These are phyloP conservation scores for Pleurotus pulmonarius DNA, from an alignment of 768 basidiomycete species.

Conservation along the genomic window DNA sequence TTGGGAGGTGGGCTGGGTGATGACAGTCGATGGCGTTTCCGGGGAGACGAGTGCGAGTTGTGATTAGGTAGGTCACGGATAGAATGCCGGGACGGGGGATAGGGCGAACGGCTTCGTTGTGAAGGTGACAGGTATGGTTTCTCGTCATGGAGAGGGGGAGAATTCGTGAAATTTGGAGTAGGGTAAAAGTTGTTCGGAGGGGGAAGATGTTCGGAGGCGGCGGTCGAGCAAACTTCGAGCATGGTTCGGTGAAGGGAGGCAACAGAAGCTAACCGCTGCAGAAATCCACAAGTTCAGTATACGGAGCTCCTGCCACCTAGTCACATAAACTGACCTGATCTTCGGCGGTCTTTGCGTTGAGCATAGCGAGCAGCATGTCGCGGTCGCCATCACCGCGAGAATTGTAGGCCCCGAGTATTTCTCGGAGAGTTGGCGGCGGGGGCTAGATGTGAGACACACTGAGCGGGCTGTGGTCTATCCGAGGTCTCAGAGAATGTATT, in stretches of 20 bases:
- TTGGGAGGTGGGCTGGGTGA: conserved; percentile 40
- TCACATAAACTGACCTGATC: conserved; percentile 64
- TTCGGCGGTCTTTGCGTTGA: conserved; percentile 90
- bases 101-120: conserved; percentile 38
- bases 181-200: conserved; percentile 33
- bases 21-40: conserved; percentile 64
- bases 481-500: conserved; percentile 5
- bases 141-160: conserved; percentile 27
- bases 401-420: conserved; percentile 84
- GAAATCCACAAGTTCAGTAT: conserved; percentile 8
- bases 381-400: conserved; percentile 88
- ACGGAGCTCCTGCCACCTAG: background rate
- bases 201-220: conserved; percentile 17
- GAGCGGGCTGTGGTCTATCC: conserved; percentile 6
- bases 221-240: conserved; percentile 53
- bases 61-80: conserved; percentile 30
- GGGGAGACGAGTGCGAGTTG: conserved; percentile 31
- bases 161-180: conserved; percentile 32
- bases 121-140: conserved; percentile 31
- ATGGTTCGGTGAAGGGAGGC: conserved; percentile 69
- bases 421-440: conserved; percentile 77
- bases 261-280: conserved; percentile 67
- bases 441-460: conserved; percentile 34
- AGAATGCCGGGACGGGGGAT: conserved; percentile 23
- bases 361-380: conserved; percentile 85